phyloP scores from a whole-genome alignment of 768 basidiomycete species.

The Naganishia antarctica region DNA sequence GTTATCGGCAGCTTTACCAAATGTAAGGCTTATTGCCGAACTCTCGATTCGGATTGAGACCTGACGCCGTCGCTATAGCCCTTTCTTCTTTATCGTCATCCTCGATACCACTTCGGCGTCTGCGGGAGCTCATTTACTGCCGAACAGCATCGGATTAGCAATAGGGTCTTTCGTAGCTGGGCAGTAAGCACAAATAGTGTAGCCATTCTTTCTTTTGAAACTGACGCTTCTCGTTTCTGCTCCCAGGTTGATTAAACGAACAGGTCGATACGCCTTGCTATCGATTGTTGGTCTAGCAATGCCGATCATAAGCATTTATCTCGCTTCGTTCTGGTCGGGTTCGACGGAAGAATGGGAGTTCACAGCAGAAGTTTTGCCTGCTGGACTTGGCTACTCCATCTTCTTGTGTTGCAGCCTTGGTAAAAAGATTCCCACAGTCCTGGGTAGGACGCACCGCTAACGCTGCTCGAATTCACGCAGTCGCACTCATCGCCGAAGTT shows the following conservation, averaged over 20 bases:
- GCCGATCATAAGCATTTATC: slow-evolving; percentile 32
- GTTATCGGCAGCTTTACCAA: slow-evolving; percentile 33
- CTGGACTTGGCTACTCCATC: slow-evolving; percentile 43
- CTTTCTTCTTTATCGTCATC: slow-evolving; percentile 47
- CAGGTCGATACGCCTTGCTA: slow-evolving; percentile 36
- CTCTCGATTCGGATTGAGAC: slow-evolving; percentile 1
- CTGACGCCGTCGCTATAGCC: slow-evolving; percentile 26
- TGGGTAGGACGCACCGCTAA: too few relatives aligned
- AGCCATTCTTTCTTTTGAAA: background rate
- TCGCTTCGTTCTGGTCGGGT: slow-evolving; percentile 39
- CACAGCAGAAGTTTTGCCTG: slow-evolving; percentile 39
- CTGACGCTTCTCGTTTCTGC: background rate
- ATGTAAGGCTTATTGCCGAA: slow-evolving; percentile 28
- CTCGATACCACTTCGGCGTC: slow-evolving; percentile 42
- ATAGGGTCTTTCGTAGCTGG: slow-evolving; percentile 44
- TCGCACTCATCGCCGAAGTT: slow-evolving; percentile 42
- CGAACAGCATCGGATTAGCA: slow-evolving; percentile 42
- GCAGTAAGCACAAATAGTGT: slow-evolving; percentile 32
- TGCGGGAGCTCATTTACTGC: slow-evolving; percentile 42
- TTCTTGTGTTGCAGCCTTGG: slow-evolving; percentile 44
- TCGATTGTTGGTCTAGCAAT: slow-evolving; percentile 38
- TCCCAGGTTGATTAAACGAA: slow-evolving; percentile 35
- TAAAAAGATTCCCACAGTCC: slow-evolving; percentile 30
- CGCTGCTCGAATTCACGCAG: too few relatives aligned
- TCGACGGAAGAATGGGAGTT: slow-evolving; percentile 38